Evolutionary conservation across 768 basidiomycete species (phyloP).

Genomic region (Pulveroboletus sp.): DNA sequence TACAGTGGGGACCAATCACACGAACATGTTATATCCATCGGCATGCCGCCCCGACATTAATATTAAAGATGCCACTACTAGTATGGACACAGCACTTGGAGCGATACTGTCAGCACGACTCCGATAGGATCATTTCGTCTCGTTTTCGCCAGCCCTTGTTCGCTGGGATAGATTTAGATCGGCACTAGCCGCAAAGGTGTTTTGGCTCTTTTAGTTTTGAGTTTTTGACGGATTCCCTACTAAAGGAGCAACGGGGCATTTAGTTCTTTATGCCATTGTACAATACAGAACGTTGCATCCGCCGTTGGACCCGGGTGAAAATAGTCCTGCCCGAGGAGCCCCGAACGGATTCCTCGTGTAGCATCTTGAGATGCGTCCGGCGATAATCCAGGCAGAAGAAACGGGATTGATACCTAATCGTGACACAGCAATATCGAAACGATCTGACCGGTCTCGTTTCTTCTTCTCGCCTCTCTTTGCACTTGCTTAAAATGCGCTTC

Average conservation of each 20-base stretch:
- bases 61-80: too few species aligned
- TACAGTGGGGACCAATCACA: slow-evolving; percentile 1
- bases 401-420: slow-evolving; percentile 25
- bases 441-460: slow-evolving; percentile 23
- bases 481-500: slow-evolving; percentile 28
- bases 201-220: slow-evolving; percentile 37
- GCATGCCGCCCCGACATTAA: slow-evolving; percentile 22
- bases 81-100: slow-evolving; percentile 7
- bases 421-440: slow-evolving; percentile 22
- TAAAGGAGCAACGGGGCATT: slow-evolving; percentile 17
- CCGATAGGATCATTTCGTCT: slow-evolving; percentile 21
- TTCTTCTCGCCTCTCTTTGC: slow-evolving; percentile 12
- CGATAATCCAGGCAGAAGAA: slow-evolving; percentile 18
- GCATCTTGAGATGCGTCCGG: slow-evolving; percentile 20
- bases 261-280: slow-evolving; percentile 19
- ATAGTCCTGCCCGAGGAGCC: slow-evolving; percentile 31
- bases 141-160: slow-evolving; percentile 17
- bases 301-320: slow-evolving; percentile 17
- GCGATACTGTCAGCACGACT: slow-evolving; percentile 6
- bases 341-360: slow-evolving; percentile 28
- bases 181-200: slow-evolving; percentile 22
- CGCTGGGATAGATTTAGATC: slow-evolving; percentile 17
- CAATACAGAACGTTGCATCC: slow-evolving; percentile 14
- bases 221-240: slow-evolving; percentile 29
- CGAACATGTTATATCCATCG: slow-evolving; percentile 11